A percentile compares a stretch with the other conserved stretches of the same genome.
phyloP scores from a whole-genome alignment of 2,329 filamentous ascomycete genomes.

The Monosporascus sp. region DNA sequence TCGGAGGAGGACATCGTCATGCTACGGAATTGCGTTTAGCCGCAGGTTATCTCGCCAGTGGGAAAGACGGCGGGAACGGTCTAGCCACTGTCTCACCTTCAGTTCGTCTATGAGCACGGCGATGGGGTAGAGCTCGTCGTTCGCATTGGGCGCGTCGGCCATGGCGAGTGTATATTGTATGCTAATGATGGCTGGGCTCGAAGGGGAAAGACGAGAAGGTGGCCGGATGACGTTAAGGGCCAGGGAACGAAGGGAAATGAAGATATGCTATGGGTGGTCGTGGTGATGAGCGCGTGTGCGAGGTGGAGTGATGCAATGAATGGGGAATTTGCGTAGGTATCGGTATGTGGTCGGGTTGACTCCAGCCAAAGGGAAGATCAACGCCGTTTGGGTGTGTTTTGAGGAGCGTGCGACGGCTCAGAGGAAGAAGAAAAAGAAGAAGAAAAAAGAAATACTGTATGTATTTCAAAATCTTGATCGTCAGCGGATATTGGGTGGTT shows the following conservation, averaged over 20 bases:
- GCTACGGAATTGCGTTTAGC: conserved; percentile 49
- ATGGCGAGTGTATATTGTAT: conserved; percentile 53
- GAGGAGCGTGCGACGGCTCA: neutral
- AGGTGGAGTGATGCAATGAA: neutral
- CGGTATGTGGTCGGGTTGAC: neutral
- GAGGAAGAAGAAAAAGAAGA: neutral
- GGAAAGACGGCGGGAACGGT: conserved; percentile 11
- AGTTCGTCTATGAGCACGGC: conserved; percentile 99
- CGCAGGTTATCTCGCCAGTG: conserved; percentile 6
- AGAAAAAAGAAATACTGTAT: neutral
- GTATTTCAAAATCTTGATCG: neutral
- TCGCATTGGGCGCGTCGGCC: conserved; percentile 84
- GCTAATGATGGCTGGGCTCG: neutral
- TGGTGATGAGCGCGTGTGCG: neutral
- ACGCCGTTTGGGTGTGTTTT: neutral
- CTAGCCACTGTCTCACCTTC: conserved; percentile 60
- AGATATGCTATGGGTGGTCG: neutral
- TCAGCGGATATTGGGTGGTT: neutral
- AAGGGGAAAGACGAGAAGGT: too few species aligned
- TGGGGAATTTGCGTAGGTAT: neutral
- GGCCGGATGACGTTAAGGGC: too few species aligned
- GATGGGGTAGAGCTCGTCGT: conserved; percentile 99
- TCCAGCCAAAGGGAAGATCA: neutral
- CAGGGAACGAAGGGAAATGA: too few species aligned
- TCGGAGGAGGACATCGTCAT: conserved; percentile 96